Evolutionary conservation across 805 yeast species (phyloP).

Genomic region (Kuraishia hungarica): DNA sequence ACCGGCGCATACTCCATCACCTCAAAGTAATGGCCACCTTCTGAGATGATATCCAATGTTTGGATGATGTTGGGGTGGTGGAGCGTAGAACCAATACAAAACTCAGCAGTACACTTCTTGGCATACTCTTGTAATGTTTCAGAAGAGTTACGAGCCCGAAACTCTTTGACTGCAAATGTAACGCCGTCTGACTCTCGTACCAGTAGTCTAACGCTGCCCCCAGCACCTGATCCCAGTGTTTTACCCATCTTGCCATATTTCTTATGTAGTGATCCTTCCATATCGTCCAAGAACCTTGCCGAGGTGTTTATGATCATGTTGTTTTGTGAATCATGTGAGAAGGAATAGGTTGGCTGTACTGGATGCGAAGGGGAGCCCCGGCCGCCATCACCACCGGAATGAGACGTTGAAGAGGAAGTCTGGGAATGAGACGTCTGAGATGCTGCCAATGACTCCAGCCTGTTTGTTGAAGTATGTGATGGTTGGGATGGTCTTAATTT

Average conservation of each 20-base stretch:
- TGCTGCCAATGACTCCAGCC: constrained; percentile 8
- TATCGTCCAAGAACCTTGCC: constrained; percentile 33
- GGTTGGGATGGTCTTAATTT: neutral
- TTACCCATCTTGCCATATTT: constrained; percentile 72
- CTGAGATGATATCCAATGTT: constrained; percentile 66
- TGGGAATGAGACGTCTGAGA: constrained; percentile 4
- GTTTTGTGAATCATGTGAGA: constrained; percentile 29
- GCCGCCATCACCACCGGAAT: constrained; percentile 24
- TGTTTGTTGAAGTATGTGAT: constrained; percentile 1
- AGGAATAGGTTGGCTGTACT: constrained; percentile 7
- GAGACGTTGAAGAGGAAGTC: constrained; percentile 12
- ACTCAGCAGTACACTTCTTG: constrained; percentile 84
- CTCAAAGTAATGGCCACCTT: constrained; percentile 64
- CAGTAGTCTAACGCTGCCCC: constrained; percentile 74
- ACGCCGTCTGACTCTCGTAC: constrained; percentile 60
- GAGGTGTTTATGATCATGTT: constrained; percentile 30
- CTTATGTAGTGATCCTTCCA: constrained; percentile 42
- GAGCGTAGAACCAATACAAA: constrained; percentile 75
- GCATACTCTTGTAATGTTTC: constrained; percentile 72
- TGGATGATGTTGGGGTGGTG: constrained; percentile 77
- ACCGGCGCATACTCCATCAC: constrained; percentile 83
- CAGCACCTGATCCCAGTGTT: constrained; percentile 79
- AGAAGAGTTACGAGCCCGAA: constrained; percentile 60
- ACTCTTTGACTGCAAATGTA: constrained; percentile 79
- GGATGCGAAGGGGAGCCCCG: constrained; percentile 6